Evolutionary conservation across 2,329 filamentous ascomycete genomes (phyloP).

Genomic region (Capronia coronata): DNA sequence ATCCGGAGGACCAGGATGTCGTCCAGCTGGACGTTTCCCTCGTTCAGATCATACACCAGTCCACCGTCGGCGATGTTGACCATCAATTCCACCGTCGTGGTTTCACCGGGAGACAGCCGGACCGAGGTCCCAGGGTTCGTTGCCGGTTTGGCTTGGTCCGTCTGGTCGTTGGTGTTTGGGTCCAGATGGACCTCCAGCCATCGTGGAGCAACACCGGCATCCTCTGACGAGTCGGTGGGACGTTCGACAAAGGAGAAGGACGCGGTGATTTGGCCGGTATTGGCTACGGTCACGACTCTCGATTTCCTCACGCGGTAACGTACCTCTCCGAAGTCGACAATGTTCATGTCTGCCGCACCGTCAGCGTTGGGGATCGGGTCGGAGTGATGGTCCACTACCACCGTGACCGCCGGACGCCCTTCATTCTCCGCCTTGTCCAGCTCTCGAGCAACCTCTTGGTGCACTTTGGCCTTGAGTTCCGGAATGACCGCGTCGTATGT

Average conservation of each 20-base stretch:
- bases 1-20: slow-evolving; percentile 85
- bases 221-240: slow-evolving; percentile 17
- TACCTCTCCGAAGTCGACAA: slow-evolving; percentile 72
- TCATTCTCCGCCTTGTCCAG: slow-evolving; percentile 91
- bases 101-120: slow-evolving; percentile 76
- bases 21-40: slow-evolving; percentile 60
- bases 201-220: slow-evolving; percentile 39
- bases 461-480: slow-evolving; percentile 72
- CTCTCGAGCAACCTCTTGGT: slow-evolving; percentile 79
- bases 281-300: slow-evolving; percentile 74
- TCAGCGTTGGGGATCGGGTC: slow-evolving; percentile 39
- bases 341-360: slow-evolving; percentile 40
- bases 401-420: slow-evolving; percentile 69
- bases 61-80: slow-evolving; percentile 58
- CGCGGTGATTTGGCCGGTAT: slow-evolving; percentile 77
- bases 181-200: slow-evolving; percentile 70
- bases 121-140: slow-evolving; percentile 41
- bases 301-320: slow-evolving; percentile 60
- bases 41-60: slow-evolving; percentile 65
- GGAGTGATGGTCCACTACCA: slow-evolving; percentile 63
- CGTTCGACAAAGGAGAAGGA: slow-evolving; percentile 70
- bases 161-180: slow-evolving; percentile 28
- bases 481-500: slow-evolving; percentile 82
- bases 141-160: slow-evolving; percentile 28
- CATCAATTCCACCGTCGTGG: slow-evolving; percentile 63